These are phyloP conservation scores for Didymella keratinophila DNA, from an alignment of 2,329 filamentous ascomycete genomes.

Conservation along the genomic window DNA sequence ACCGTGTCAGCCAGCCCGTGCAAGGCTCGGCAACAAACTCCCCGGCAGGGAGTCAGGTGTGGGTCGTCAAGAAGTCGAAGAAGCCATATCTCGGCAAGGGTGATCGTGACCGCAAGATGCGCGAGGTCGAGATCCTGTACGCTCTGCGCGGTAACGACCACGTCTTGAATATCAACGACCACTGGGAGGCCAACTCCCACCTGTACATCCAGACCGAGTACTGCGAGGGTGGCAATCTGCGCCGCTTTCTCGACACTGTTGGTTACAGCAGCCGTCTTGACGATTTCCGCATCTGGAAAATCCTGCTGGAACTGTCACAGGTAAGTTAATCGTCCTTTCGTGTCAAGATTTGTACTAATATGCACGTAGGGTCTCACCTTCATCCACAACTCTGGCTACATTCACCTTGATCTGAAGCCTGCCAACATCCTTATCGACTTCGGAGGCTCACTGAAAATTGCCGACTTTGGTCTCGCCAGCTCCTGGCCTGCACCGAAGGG, in stretches of 20 bases:
- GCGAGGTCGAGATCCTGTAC: constrained; percentile 82
- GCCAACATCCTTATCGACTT: constrained; percentile 85
- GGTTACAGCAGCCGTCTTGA: constrained; percentile 87
- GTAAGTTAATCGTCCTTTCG: constrained; percentile 61
- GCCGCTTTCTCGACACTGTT: constrained; percentile 82
- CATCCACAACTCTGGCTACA: constrained; percentile 87
- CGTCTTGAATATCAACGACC: constrained; percentile 81
- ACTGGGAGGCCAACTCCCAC: constrained; percentile 85
- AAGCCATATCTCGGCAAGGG: constrained; percentile 78
- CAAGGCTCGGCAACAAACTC: constrained; percentile 37
- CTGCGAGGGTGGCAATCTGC: constrained; percentile 91
- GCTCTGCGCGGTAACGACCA: constrained; percentile 83
- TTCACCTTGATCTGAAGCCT: constrained; percentile 85
- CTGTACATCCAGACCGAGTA: constrained; percentile 98
- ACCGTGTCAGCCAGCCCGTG: constrained; percentile 70
- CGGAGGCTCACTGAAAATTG: constrained; percentile 83
- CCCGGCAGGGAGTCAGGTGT: constrained; percentile 61
- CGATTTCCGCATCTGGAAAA: constrained; percentile 99
- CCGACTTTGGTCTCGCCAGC: constrained; percentile 84
- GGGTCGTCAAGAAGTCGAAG: constrained; percentile 93
- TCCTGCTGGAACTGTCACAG: constrained; percentile 82
- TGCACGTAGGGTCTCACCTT: constrained; percentile 78
- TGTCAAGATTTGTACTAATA: constrained; percentile 31
- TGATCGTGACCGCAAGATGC: constrained; percentile 83
- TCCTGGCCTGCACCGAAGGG: constrained; percentile 76